Conservation (phyloP, 768 basidiomycete species). For the Podaxis sp. region DNA sequence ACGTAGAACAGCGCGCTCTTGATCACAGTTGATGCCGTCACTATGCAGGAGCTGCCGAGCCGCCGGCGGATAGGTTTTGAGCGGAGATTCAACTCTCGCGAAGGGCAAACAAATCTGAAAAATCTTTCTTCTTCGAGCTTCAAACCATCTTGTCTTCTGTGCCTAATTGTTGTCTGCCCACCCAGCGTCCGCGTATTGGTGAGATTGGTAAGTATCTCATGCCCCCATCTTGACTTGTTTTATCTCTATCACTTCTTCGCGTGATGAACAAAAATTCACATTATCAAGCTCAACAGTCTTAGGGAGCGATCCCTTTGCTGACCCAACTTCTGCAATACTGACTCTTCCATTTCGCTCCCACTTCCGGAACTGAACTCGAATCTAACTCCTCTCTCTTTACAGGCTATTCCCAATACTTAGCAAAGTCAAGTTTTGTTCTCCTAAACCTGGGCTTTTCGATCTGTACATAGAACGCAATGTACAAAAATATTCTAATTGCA, state of each 20-base stretch:
- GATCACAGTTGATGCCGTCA: constrained; percentile 9
- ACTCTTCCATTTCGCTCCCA: constrained; percentile 22
- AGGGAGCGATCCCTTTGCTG: constrained; percentile 48
- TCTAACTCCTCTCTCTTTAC: background rate
- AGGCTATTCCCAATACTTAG: background rate
- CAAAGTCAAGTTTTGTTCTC: background rate
- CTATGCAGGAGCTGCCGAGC: background rate
- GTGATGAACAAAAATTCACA: constrained; percentile 58
- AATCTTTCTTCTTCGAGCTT: constrained; percentile 12
- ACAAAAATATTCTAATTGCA: no score
- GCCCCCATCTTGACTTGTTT: background rate
- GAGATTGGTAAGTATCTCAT: constrained; percentile 1
- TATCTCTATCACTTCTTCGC: constrained; percentile 7
- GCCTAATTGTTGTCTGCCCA: background rate
- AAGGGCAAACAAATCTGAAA: background rate
- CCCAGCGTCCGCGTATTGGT: no score
- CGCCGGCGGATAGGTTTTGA: background rate
- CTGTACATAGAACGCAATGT: no score
- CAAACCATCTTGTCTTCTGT: background rate
- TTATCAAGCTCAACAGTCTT: constrained; percentile 68
- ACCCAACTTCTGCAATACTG: constrained; percentile 63
- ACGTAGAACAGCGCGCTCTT: background rate
- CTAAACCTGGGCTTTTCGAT: background rate
- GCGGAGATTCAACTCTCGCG: constrained; percentile 23
- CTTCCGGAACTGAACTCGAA: background rate